Base-by-base conservation (phyloP, 1,284 basidiomycete genomes). In the Wallemia ichthyophaga region DNA sequence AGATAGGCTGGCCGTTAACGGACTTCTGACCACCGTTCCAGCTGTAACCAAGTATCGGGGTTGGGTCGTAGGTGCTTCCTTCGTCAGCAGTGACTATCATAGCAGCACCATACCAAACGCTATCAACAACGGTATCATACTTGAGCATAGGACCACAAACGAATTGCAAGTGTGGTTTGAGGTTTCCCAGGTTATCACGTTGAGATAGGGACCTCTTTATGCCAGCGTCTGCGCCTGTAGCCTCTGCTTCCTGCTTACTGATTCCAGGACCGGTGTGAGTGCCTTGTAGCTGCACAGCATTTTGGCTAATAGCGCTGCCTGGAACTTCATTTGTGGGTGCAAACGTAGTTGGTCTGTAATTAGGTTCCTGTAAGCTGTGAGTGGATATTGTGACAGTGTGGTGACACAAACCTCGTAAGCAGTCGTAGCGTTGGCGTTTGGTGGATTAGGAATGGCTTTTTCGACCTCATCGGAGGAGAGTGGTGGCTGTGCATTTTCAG, bases 1-100 rank as follows among this genome's bases (percentile, higher is more conserved):
- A 85, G 57, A 96, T 78, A 66, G 83, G 81, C 63, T 85, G 76
- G 1, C 81, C 85, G 2, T 72, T 67, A 3, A 79, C 74, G 9
- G 15, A 25, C 5, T 26, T 27, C 24, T 15, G 7, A 5, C 55
- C 55, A 21, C 25, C 25, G 25, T 25, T 56, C 55, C 55, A 25
- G 7, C 25, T 27, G 5, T 24, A 56, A 24, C 24, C n/a, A 3
- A 56, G n/a, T 9, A 13, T 11, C 3, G 55, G 55, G 2, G 27
- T 13, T 25, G 55, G 55, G 25, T 56, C 55, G 55, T 56, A 56
- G 15, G 5, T 7, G 15, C 15, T 23, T 7, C 55, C 55, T 3
- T 56, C 24, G 55, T 56, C 55, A 13, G 25, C 55, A 9, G 55
- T 56, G 55, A 56, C 55, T 7, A 56, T 56, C 55, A 56, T 56